phyloP scores from a whole-genome alignment of 2,329 filamentous ascomycete genomes.

The Ophiocordyceps australis region DNA sequence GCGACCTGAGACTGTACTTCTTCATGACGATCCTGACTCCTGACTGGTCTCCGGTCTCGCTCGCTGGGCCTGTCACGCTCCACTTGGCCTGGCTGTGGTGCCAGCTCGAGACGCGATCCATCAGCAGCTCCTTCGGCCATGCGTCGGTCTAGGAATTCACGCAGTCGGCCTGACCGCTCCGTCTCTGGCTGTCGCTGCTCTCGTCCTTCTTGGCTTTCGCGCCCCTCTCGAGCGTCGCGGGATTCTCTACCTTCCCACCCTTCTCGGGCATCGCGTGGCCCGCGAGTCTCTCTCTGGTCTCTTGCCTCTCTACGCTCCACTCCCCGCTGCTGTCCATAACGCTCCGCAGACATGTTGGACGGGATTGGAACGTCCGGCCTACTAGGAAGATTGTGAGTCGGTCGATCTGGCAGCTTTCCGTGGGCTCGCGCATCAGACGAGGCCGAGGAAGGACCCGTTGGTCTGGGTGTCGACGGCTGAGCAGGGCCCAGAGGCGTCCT shows the following conservation, averaged over 20 bases:
- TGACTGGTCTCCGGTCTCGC: constrained; percentile 11
- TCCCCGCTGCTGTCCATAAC: constrained; percentile 21
- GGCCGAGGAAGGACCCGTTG: constrained; percentile 6
- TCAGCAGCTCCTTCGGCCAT: constrained; percentile 14
- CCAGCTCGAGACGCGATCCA: constrained; percentile 9
- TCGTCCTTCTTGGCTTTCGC: constrained; percentile 16
- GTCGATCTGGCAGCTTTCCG: constrained; percentile 17
- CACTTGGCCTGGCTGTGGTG: constrained; percentile 18
- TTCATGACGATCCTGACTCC: constrained; percentile 10
- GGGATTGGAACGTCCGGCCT: constrained; percentile 39
- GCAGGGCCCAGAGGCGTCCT: constrained; percentile 5
- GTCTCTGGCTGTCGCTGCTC: constrained; percentile 19
- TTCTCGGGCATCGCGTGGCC: constrained; percentile 11
- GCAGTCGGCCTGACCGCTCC: constrained; percentile 19
- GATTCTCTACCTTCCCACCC: constrained; percentile 18
- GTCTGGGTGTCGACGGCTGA: constrained; percentile 11
- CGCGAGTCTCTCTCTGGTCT: constrained; percentile 9
- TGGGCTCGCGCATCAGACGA: constrained; percentile 13
- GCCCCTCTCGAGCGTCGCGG: constrained; percentile 16
- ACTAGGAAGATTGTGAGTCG: constrained; percentile 26
- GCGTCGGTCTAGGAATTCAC: constrained; percentile 26
- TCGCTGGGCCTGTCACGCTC: constrained; percentile 22
- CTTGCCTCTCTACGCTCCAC: constrained; percentile 20
- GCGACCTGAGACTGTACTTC: constrained; percentile 11
- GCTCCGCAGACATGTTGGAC: constrained; percentile 25